Base-by-base conservation (phyloP, 73 alveolate species). In the Paramecium bursaria region DNA sequence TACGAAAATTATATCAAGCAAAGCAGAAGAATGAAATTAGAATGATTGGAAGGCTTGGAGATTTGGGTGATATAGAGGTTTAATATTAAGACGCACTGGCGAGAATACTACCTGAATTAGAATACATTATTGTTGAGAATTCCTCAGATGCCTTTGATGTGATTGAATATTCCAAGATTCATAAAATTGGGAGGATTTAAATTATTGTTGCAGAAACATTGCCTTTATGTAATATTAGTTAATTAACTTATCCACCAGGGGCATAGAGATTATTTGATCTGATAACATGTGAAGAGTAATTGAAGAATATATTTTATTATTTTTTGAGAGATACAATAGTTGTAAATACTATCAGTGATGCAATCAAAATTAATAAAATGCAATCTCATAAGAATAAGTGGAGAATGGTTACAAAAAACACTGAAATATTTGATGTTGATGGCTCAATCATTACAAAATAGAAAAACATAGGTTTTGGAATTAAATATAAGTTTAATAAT, bases 391-490 rank as follows among this genome's bases (percentile, higher is more conserved):
- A 80, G 44, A 57, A 30, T 87, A 35, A 39, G 11, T 39, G 49
- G n/a, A 67, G 82, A 19, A 47, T 94, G 0, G 99, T 95, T 10
- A 95, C 99, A 19, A 74, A 87, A 49, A 90, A 90, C 74, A 98
- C 98, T 0, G 96, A 92, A 57, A 52, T 95, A 13, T 91, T 95
- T 44, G 99, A 95, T 74, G 82, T 74, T 5, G 82, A 96, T 11
- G 99, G 99, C 7, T 91, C 95, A 4, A 91, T 95, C 94, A 87
- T 94, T 26, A 98, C 98, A 21, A 97, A 98, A 35, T 97, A 97
- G 11, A 85, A 75, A 67, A 94, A 97, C 9, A 92, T 91, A 21
- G 90, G 80, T 53, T 98, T 98, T 17, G 94, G 89, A 53, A 79
- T 79, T 80, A 49, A 80, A 10, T 49, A 53, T 79, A 31, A 79